These are phyloP conservation scores for Candida hispaniensis DNA, from an alignment of 805 yeast genomes.

Conservation along the genomic window DNA sequence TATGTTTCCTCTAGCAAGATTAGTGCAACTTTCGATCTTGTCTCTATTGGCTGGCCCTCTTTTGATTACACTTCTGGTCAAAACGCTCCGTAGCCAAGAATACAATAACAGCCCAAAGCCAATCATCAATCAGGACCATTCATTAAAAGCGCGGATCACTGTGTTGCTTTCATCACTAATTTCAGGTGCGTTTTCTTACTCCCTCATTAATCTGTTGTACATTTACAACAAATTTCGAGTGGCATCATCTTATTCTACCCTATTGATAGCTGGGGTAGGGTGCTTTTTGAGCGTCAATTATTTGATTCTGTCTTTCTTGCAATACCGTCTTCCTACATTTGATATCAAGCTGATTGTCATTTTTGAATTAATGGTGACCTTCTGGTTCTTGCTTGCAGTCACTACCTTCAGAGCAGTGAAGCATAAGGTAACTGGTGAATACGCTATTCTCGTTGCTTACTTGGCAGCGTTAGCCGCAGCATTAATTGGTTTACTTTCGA, in stretches of 20 bases:
- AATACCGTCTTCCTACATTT: slow-evolving; percentile 37
- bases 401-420: slow-evolving; percentile 41
- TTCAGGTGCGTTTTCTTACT: too few relatives aligned
- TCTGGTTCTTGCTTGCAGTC: slow-evolving; percentile 48
- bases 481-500: slow-evolving; percentile 36
- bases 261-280: slow-evolving; percentile 40
- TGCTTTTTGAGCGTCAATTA: slow-evolving; percentile 47
- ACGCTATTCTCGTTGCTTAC: slow-evolving; percentile 33
- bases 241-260: slow-evolving; percentile 41
- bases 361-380: slow-evolving; percentile 41
- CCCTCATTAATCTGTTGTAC: slow-evolving; percentile 34
- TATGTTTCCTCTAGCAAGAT: slow-evolving; percentile 38
- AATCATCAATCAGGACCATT: too few relatives aligned
- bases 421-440: slow-evolving; percentile 40
- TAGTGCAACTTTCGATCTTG: slow-evolving; percentile 44
- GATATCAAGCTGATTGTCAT: slow-evolving; percentile 51
- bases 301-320: slow-evolving; percentile 39
- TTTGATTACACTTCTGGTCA: slow-evolving; percentile 38
- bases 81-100: too few relatives aligned
- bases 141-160: too few relatives aligned
- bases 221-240: slow-evolving; percentile 39
- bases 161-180: too few relatives aligned
- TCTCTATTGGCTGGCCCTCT: slow-evolving; percentile 48
- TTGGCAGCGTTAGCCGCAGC: slow-evolving; percentile 32
- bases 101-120: too few relatives aligned